These are phyloP conservation scores for Ampelomyces quisqualis DNA, from an alignment of 2,329 filamentous ascomycete species.

Conservation along the genomic window DNA sequence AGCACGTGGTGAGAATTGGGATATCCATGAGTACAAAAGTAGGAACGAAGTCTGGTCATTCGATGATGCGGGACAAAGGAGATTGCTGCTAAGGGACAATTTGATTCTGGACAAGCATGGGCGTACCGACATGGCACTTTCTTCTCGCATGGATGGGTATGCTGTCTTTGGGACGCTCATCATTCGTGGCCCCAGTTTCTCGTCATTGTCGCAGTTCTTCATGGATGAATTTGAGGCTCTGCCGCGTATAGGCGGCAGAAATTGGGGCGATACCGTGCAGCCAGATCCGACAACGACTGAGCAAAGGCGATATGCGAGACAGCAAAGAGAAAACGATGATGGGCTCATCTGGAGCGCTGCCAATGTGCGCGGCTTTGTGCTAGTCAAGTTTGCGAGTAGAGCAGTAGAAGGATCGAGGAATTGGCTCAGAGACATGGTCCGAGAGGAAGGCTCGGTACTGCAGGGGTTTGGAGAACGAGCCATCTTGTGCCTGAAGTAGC, in stretches of 20 bases:
- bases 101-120: conserved; percentile 66
- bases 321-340: conserved; percentile 56
- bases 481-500: conserved; percentile 64
- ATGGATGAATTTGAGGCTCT: conserved; percentile 73
- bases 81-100: conserved; percentile 81
- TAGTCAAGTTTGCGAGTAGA: conserved; percentile 86
- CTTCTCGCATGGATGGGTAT: conserved; percentile 67
- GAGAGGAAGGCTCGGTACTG: conserved; percentile 70
- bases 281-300: conserved; percentile 44
- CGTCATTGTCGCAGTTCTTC: conserved; percentile 69
- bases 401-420: conserved; percentile 77
- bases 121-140: conserved; percentile 30
- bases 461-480: conserved; percentile 77
- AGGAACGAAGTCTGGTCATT: conserved; percentile 81
- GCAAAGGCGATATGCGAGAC: conserved; percentile 54
- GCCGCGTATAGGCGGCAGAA: conserved; percentile 78
- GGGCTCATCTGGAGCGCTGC: conserved; percentile 44
- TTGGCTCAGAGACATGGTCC: conserved; percentile 77
- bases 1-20: conserved; percentile 88
- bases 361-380: conserved; percentile 64
- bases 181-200: conserved; percentile 70
- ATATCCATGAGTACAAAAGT: conserved; percentile 74
- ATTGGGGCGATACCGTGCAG: conserved; percentile 61
- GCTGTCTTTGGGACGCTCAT: conserved; percentile 84
- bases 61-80: conserved; percentile 45